Percentiles rank a stretch among this genome's conserved stretches.
phyloP scores from a whole-genome alignment of 129 eudicot genomes.

The Helichrysum umbraculigerum region DNA sequence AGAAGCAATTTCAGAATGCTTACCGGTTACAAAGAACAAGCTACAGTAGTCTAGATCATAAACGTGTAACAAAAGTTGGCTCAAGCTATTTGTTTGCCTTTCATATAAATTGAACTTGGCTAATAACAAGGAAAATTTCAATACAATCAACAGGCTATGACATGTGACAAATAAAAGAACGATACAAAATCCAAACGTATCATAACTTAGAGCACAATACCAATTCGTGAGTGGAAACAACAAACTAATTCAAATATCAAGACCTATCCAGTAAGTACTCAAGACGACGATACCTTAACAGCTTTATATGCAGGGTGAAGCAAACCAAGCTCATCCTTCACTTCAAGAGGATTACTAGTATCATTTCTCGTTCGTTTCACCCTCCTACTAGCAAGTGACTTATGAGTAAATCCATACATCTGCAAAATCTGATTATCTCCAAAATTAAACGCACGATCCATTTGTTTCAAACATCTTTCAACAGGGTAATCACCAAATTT shows the following conservation, averaged over 20 bases:
- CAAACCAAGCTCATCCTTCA: slow-evolving; percentile 68
- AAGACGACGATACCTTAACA: slow-evolving; percentile 61
- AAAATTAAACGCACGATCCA: slow-evolving; percentile 86
- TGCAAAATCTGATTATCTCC: slow-evolving; percentile 91
- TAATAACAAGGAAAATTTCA: slow-evolving; percentile 27
- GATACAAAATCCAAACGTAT: slow-evolving; percentile 34
- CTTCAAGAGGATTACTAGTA: slow-evolving; percentile 71
- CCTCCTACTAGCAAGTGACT: slow-evolving; percentile 68
- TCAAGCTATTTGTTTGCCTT: slow-evolving; percentile 32
- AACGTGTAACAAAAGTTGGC: slow-evolving; percentile 30
- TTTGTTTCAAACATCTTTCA: slow-evolving; percentile 91
- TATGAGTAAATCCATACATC: slow-evolving; percentile 87
- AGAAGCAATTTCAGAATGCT: neutral
- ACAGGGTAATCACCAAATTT: slow-evolving; percentile 89
- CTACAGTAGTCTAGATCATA: slow-evolving; percentile 17
- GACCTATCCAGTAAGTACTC: slow-evolving; percentile 25
- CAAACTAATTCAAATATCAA: slow-evolving; percentile 28
- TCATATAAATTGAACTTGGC: slow-evolving; percentile 29
- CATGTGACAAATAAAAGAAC: slow-evolving; percentile 35
- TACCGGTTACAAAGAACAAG: slow-evolving; percentile 12
- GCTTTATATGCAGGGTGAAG: slow-evolving; percentile 81
- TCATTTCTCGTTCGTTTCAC: slow-evolving; percentile 69
- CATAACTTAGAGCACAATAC: slow-evolving; percentile 30
- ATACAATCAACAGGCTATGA: slow-evolving; percentile 33
- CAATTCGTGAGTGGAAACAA: slow-evolving; percentile 32